Evolutionary conservation across 2,329 filamentous ascomycete genomes (phyloP).

Genomic region (Colletotrichum gigasporum): DNA sequence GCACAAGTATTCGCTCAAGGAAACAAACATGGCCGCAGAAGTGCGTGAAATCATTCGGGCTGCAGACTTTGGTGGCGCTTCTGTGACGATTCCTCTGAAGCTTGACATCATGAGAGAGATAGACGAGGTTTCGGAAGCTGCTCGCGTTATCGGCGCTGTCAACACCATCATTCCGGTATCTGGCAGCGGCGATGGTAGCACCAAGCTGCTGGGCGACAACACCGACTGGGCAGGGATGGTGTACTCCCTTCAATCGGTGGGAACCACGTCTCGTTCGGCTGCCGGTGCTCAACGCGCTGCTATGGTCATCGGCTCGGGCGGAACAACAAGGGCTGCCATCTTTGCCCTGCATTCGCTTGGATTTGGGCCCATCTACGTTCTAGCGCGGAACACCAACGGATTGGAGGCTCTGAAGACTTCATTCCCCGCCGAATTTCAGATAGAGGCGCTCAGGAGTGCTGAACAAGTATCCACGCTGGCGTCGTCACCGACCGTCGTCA

Average conservation of each 20-base stretch:
- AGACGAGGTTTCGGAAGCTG: slow-evolving; percentile 82
- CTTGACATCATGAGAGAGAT: slow-evolving; percentile 84
- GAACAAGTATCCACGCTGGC: neutral
- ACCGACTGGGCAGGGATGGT: slow-evolving; percentile 97
- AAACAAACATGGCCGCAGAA: slow-evolving; percentile 73
- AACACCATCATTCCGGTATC: slow-evolving; percentile 86
- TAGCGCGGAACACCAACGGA: slow-evolving; percentile 79
- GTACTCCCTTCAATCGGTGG: slow-evolving; percentile 76
- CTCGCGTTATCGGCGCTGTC: slow-evolving; percentile 86
- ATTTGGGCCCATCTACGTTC: slow-evolving; percentile 86
- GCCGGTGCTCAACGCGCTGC: slow-evolving; percentile 56
- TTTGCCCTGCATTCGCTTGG: slow-evolving; percentile 87
- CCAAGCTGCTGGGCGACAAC: slow-evolving; percentile 82
- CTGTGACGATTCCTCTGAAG: slow-evolving; percentile 95
- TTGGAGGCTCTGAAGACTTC: slow-evolving; percentile 72
- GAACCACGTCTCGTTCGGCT: slow-evolving; percentile 56
- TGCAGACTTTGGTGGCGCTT: slow-evolving; percentile 87
- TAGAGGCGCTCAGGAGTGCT: slow-evolving; percentile 63
- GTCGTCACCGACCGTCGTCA: slow-evolving; percentile 73
- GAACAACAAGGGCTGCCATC: slow-evolving; percentile 90
- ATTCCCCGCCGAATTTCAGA: slow-evolving; percentile 79
- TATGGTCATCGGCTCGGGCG: slow-evolving; percentile 89
- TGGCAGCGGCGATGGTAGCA: slow-evolving; percentile 10
- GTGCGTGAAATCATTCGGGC: slow-evolving; percentile 73
- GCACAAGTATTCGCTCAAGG: slow-evolving; percentile 79